phyloP scores from a whole-genome alignment of 345 rosid species.

The Clausena lansium region DNA sequence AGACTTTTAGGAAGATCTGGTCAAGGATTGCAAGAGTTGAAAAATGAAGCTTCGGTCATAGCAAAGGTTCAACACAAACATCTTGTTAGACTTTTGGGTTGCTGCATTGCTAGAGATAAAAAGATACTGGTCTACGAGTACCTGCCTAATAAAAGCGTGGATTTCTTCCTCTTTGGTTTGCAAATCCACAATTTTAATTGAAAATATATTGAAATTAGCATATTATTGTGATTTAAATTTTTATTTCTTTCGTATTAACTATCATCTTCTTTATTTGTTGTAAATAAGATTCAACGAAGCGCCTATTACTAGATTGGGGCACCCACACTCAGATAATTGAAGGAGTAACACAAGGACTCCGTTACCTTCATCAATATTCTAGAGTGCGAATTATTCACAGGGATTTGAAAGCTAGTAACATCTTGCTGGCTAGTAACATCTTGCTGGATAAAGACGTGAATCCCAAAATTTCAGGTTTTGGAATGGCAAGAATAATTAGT shows the following conservation, averaged over 20 bases:
- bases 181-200: too few relatives aligned
- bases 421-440: slow-evolving; percentile 48
- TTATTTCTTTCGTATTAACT: not conserved
- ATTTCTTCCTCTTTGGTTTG: slow-evolving; percentile 46
- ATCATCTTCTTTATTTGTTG: too few relatives aligned
- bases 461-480: slow-evolving; percentile 48
- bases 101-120: slow-evolving; percentile 38
- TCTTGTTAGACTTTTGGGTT: slow-evolving; percentile 47
- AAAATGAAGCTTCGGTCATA: slow-evolving; percentile 36
- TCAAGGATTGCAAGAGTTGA: slow-evolving; percentile 45
- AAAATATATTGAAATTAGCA: too few relatives aligned
- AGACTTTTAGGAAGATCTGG: slow-evolving; percentile 33
- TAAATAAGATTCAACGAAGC: too few relatives aligned
- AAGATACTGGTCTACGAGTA: slow-evolving; percentile 28
- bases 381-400: slow-evolving; percentile 47
- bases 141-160: slow-evolving; percentile 35
- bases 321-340: slow-evolving; percentile 34
- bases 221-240: not conserved
- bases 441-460: slow-evolving; percentile 42
- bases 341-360: slow-evolving; percentile 49
- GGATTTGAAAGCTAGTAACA: slow-evolving; percentile 30
- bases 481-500: slow-evolving; percentile 21
- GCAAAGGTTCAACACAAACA: slow-evolving; percentile 54
- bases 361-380: slow-evolving; percentile 49
- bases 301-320: not conserved